Evolutionary conservation across 768 basidiomycete genomes (phyloP).

Genomic region (Panellus pusillus): DNA sequence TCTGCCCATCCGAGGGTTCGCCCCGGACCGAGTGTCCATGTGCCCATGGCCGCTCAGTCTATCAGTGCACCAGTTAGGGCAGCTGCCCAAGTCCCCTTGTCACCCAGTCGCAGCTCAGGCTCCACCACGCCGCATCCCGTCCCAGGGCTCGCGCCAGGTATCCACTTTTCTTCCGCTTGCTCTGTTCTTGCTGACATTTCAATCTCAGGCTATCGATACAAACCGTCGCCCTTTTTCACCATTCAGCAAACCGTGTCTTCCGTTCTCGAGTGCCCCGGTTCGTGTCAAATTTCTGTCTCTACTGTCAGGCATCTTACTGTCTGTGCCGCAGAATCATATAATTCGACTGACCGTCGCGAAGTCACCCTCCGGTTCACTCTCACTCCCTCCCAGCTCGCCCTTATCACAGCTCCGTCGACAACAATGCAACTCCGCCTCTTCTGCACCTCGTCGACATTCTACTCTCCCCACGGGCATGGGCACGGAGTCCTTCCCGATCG

Average conservation of each 20-base stretch:
- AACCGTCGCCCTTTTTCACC: constrained; percentile 52
- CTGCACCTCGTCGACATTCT: constrained; percentile 61
- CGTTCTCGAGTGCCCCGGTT: constrained; percentile 48
- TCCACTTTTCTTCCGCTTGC: background rate
- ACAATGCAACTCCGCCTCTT: constrained; percentile 59
- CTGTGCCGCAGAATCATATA: constrained; percentile 39
- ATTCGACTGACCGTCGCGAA: constrained; percentile 50
- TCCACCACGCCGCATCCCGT: background rate
- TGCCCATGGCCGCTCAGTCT: background rate
- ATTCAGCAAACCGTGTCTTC: constrained; percentile 46
- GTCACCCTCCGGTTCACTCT: constrained; percentile 44
- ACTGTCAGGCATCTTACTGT: background rate
- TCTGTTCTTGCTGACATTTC: background rate
- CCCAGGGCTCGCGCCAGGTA: no score
- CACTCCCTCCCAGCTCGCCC: constrained; percentile 39
- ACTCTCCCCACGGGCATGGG: constrained; percentile 37
- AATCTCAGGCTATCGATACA: constrained; percentile 35
- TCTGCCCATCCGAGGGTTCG: background rate
- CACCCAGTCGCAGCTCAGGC: constrained; percentile 9
- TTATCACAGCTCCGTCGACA: background rate
- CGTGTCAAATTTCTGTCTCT: no score
- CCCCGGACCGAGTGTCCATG: background rate
- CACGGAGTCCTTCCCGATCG: constrained; percentile 18
- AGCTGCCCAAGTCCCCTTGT: background rate
- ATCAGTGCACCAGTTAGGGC: background rate